Percentiles rank a stretch among this genome's conserved stretches.
phyloP scores from a whole-genome alignment of 805 yeast genomes.

The Candida silvatica region DNA sequence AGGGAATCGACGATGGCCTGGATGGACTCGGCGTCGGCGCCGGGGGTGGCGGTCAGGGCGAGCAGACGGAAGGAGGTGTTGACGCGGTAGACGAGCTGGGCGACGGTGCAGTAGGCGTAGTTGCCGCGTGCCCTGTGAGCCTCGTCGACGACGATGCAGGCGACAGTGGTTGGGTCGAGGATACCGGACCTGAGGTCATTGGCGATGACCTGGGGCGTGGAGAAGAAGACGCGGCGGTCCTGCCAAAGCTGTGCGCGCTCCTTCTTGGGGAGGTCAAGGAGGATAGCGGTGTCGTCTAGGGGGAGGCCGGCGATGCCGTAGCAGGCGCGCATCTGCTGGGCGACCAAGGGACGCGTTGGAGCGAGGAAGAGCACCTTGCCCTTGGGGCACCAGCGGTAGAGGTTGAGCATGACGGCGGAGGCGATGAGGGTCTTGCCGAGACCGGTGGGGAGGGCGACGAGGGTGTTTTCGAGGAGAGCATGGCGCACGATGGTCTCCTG shows the following conservation, averaged over 20 bases:
- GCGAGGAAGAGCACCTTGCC: slow-evolving; percentile 91
- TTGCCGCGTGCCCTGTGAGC: slow-evolving; percentile 92
- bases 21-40: slow-evolving; percentile 78
- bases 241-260: slow-evolving; percentile 77
- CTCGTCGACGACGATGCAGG: slow-evolving; percentile 82
- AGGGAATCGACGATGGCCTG: slow-evolving; percentile 76
- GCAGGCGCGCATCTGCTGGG: slow-evolving; percentile 94
- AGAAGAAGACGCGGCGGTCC: slow-evolving; percentile 70
- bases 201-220: slow-evolving; percentile 95
- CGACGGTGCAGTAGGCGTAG: slow-evolving; percentile 84
- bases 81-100: slow-evolving; percentile 51
- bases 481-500: slow-evolving; percentile 73
- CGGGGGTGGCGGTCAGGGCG: slow-evolving; percentile 95
- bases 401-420: slow-evolving; percentile 86
- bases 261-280: slow-evolving; percentile 42
- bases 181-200: slow-evolving; percentile 75
- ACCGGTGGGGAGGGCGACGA: slow-evolving; percentile 96
- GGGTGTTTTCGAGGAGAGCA: slow-evolving; percentile 62
- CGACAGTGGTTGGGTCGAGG: slow-evolving; percentile 66
- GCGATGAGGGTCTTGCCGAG: slow-evolving; percentile 96
- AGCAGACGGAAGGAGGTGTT: slow-evolving; percentile 63
- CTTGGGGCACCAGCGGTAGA: slow-evolving; percentile 62
- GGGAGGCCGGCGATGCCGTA: slow-evolving; percentile 81
- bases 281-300: slow-evolving; percentile 64
- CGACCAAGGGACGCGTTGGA: slow-evolving; percentile 92